A percentile compares a stretch with the other conserved stretches of the same genome.
Conservation (phyloP, 768 basidiomycete genomes). For the Crepidotus variabilis region DNA sequence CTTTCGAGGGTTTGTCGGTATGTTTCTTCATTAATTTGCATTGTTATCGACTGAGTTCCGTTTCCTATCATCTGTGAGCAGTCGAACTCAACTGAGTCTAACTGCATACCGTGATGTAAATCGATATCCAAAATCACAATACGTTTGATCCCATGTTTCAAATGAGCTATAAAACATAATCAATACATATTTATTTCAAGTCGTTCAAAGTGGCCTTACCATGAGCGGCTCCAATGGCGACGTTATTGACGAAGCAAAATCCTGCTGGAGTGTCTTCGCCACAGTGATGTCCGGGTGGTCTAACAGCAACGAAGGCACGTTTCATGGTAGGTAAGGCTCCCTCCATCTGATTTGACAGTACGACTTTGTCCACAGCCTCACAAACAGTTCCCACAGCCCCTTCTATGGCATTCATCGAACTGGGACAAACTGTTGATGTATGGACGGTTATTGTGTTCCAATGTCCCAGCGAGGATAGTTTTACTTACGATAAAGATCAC, state of each 20-base stretch:
- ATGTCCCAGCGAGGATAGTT: conserved; percentile 4
- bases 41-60: conserved; percentile 88
- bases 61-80: conserved; percentile 52
- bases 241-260: conserved; percentile 96
- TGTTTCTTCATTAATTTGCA: conserved; percentile 89
- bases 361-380: conserved; percentile 78
- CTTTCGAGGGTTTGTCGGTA: conserved; percentile 64
- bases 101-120: conserved; percentile 71
- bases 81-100: background rate
- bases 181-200: background rate
- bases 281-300: conserved; percentile 95
- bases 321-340: conserved; percentile 11
- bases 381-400: conserved; percentile 82
- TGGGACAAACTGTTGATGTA: conserved; percentile 60
- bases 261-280: conserved; percentile 87
- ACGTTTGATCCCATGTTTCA: conserved; percentile 73
- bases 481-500: conserved; percentile 80
- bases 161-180: conserved; percentile 54
- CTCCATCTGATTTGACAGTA: conserved; percentile 21
- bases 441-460: background rate
- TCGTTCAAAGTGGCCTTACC: conserved; percentile 41
- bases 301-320: conserved; percentile 76
- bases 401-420: conserved; percentile 72
- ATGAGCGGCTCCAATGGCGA: conserved; percentile 85
- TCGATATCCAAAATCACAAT: conserved; percentile 91